phyloP scores from a whole-genome alignment of 2,329 filamentous ascomycete genomes.

The Cyclaneusma minus region DNA sequence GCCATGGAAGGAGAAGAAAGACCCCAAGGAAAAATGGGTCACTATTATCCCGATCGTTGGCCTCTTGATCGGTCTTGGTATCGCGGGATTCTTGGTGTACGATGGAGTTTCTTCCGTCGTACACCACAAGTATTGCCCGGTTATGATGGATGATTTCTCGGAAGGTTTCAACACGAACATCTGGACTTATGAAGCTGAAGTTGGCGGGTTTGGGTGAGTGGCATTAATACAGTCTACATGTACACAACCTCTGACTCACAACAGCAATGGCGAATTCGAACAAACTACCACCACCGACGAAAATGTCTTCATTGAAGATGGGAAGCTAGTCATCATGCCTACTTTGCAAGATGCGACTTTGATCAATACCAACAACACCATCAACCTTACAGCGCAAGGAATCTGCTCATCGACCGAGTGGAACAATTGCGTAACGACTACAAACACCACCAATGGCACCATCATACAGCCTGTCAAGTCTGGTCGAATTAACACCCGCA shows the following conservation, averaged over 20 bases:
- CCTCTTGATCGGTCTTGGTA: conserved; percentile 48
- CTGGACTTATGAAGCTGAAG: conserved; percentile 50
- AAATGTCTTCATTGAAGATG: conserved; percentile 59
- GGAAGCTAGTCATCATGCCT: conserved; percentile 58
- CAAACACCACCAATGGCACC: conserved; percentile 63
- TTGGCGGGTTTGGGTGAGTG: conserved; percentile 28
- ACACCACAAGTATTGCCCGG: conserved; percentile 56
- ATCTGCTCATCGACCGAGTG: conserved; percentile 49
- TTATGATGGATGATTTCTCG: conserved; percentile 52
- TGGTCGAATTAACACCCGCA: conserved; percentile 61
- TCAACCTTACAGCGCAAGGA: conserved; percentile 51
- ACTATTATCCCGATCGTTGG: conserved; percentile 65
- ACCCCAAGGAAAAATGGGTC: conserved; percentile 74
- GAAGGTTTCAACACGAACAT: conserved; percentile 39
- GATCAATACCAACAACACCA: conserved; percentile 47
- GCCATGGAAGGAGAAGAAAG: conserved; percentile 59
- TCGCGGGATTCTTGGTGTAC: conserved; percentile 60
- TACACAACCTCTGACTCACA: conserved; percentile 1
- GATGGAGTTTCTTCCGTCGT: conserved; percentile 58
- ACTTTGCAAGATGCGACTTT: conserved; percentile 56
- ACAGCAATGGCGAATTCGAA: conserved; percentile 68
- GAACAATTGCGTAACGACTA: conserved; percentile 49
- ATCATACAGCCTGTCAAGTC: conserved; percentile 68
- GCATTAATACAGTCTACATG: conserved; percentile 30
- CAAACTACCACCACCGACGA: conserved; percentile 56